Evolutionary conservation across 2,329 filamentous ascomycete species (phyloP).

Genomic region (Botrytis sinoallii): DNA sequence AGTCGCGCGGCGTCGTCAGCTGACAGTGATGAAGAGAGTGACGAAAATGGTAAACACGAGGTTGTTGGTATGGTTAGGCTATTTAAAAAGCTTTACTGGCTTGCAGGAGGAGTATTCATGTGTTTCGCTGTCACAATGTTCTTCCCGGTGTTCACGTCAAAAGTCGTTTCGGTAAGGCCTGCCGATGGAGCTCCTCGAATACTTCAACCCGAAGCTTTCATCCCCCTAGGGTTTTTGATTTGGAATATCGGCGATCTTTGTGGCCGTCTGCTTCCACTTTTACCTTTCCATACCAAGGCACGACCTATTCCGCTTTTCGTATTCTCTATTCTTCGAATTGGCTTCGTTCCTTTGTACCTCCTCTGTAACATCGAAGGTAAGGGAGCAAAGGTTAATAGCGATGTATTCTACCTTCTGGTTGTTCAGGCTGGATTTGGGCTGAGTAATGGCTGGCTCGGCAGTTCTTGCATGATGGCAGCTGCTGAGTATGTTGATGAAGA

Average conservation of each 20-base stretch:
- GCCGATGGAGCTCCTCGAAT: slow-evolving; percentile 50
- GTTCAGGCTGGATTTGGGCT: slow-evolving; percentile 83
- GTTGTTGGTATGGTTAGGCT: slow-evolving; percentile 61
- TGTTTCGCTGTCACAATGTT: slow-evolving; percentile 88
- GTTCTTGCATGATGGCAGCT: slow-evolving; percentile 88
- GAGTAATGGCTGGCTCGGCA: slow-evolving; percentile 83
- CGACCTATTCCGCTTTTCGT: slow-evolving; percentile 66
- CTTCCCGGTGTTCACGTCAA: slow-evolving; percentile 85
- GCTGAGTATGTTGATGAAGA: slow-evolving; percentile 75
- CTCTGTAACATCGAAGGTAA: slow-evolving; percentile 82
- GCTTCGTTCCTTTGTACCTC: slow-evolving; percentile 80
- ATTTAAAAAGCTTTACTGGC: slow-evolving; percentile 74
- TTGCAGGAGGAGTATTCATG: slow-evolving; percentile 72
- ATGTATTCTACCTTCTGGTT: slow-evolving; percentile 81
- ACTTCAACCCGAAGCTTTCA: slow-evolving; percentile 73
- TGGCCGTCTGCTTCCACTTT: slow-evolving; percentile 67
- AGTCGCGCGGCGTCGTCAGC: slow-evolving; percentile 50
- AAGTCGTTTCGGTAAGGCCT: slow-evolving; percentile 52
- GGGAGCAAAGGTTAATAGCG: slow-evolving; percentile 72
- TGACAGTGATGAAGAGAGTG: slow-evolving; percentile 51
- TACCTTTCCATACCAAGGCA: slow-evolving; percentile 54
- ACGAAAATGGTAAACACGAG: slow-evolving; percentile 47
- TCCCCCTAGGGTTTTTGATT: slow-evolving; percentile 84
- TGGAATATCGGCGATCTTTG: slow-evolving; percentile 89
- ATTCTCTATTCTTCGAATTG: slow-evolving; percentile 60